Evolutionary conservation across 1,284 basidiomycete genomes (phyloP).

Genomic region (Vanrija sp.): DNA sequence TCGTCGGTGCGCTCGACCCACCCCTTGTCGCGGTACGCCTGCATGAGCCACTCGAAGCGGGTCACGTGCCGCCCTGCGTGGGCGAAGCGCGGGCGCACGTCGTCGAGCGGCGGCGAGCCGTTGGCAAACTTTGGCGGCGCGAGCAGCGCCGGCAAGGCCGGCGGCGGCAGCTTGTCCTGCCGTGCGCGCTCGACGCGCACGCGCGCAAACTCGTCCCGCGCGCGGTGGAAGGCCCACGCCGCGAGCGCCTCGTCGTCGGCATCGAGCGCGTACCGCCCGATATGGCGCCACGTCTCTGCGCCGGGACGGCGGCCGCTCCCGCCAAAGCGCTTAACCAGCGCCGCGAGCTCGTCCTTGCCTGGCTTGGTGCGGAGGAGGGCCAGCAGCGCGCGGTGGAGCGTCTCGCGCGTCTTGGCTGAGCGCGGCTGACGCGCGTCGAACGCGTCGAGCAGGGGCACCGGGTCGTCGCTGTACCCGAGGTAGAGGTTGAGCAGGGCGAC

Average conservation of each 20-base stretch:
- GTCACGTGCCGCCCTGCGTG: background rate
- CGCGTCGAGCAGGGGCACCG: background rate
- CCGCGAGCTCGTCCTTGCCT: background rate
- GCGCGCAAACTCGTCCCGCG: background rate
- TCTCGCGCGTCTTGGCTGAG: constrained; percentile 7
- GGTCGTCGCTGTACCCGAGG: background rate
- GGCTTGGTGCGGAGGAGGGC: constrained; percentile 8
- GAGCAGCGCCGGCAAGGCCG: background rate
- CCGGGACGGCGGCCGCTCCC: constrained; percentile 12
- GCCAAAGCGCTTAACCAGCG: constrained; percentile 3
- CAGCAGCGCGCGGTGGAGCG: constrained; percentile 15
- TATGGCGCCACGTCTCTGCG: constrained; percentile 26
- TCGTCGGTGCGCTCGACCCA: background rate
- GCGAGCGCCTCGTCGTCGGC: constrained; percentile 4
- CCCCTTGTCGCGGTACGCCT: no score
- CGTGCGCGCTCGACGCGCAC: background rate
- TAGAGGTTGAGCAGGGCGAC: background rate
- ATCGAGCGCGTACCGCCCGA: constrained; percentile 13
- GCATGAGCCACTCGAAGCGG: background rate
- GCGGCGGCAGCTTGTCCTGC: background rate
- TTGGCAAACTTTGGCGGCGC: background rate
- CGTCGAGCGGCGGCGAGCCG: background rate
- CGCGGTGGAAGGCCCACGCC: background rate
- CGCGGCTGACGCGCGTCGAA: background rate
- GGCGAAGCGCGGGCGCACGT: background rate